Percentiles rank a stretch among this genome's conserved stretches.
These are phyloP conservation scores for Sphagnum fallax DNA, from an alignment of 228 moss, liverwort and hornwort genomes.

Conservation along the genomic window DNA sequence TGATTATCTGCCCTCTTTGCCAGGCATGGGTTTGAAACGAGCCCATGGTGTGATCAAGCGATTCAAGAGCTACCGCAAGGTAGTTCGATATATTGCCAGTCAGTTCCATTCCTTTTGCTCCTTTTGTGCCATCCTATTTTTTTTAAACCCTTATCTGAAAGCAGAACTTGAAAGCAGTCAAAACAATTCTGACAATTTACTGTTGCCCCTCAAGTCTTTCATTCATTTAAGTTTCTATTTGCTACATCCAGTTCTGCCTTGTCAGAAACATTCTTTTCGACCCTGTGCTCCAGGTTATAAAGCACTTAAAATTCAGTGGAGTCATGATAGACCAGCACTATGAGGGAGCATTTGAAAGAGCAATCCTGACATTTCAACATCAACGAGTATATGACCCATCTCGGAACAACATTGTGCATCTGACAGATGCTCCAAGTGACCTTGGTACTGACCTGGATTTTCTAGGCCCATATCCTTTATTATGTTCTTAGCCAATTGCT, in stretches of 20 bases:
- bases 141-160: too few species aligned
- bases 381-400: conserved; percentile 84
- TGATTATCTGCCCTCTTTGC: conserved; percentile 84
- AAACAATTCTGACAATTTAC: too few species aligned
- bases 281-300: conserved; percentile 55
- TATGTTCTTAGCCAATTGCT: not conserved
- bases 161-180: too few species aligned
- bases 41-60: conserved; percentile 72
- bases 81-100: conserved; percentile 7
- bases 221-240: too few species aligned
- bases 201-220: too few species aligned
- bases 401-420: conserved; percentile 57
- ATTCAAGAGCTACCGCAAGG: conserved; percentile 78
- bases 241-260: too few species aligned
- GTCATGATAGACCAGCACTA: conserved; percentile 53
- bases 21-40: conserved; percentile 91
- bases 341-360: conserved; percentile 65
- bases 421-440: conserved; percentile 56
- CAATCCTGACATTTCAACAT: conserved; percentile 81
- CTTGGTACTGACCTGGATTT: conserved; percentile 57
- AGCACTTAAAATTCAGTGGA: conserved; percentile 76
- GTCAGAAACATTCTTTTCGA: too few species aligned
- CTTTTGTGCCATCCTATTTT: too few species aligned
- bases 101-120: not conserved
- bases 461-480: conserved; percentile 93